Base-by-base conservation (phyloP, 106 monocot species). In the Dioscorea zingiberensis region DNA sequence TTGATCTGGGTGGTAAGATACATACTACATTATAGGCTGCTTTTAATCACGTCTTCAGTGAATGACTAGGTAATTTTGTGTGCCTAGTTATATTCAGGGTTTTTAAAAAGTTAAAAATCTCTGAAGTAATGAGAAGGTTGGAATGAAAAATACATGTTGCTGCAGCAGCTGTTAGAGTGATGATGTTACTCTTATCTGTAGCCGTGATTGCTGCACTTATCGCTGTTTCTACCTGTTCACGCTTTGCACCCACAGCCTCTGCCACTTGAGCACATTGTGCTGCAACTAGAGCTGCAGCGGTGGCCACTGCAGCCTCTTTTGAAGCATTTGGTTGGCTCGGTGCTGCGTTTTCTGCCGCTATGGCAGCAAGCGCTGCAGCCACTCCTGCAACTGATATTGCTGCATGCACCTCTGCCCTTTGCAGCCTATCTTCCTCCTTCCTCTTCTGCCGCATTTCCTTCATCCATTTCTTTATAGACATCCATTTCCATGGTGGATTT, bases 121-220 rank as follows among this genome's bases (percentile, higher is more conserved):
- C 10, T 38, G 4, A 38, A 38, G 38, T 2, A 1, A 38, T 38
- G 38, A 6, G 38, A 38, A 38, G 38, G 38, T 6, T 38, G 38
- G 10, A 38, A 38, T 38, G 38, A 38, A 38, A 38, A 38, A 44
- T 90, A 90, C 90, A 90, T 75, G 90, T 90, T 72, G 86, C 86
- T 30, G 90, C 90, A 18, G 86, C 90, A n/a, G 86, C 90, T 13
- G 90, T 83, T 64, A 90, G 77, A 2, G 85, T 90, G 44, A 85
- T 68, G 70, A 85, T 83, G 68, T 74, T 77, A 44, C 61, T 82
- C 6, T 82, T 74, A 66, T 85, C 85, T 9, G 79, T 89, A 13
- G 73, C 57, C 17, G 82, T 72, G 44, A 77, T 64, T 59, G 89
- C 82, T 14, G 85, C 79, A 70, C 46, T 74, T 21, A 89, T 74